Base-by-base conservation (phyloP, 495 filamentous ascomycete species). In the Penicillium bialowiezense region DNA sequence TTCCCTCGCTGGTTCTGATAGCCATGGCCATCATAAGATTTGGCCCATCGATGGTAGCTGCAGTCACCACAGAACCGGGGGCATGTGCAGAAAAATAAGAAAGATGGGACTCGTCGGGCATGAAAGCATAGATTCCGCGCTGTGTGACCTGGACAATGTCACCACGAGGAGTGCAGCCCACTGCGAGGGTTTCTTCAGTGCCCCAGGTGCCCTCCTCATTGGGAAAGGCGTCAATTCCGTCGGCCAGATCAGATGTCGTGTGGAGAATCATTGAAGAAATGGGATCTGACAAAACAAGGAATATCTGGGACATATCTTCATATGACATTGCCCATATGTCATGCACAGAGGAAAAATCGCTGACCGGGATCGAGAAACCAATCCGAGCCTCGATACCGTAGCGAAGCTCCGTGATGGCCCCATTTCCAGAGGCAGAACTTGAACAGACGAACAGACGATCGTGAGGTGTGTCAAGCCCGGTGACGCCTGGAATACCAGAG, bases 301-400 rank as follows among this genome's bases (percentile, higher is more conserved):
- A 68, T 2, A 68, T 58, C n/a, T 72, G 20, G 12, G 2, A 28
- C 19, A 9, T 3, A 26, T 26, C 23, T 26, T 8, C 23, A 10
- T 10, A 14, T 14, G 73, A 66, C 44, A 83, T 64, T 9, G 77
- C 73, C 50, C 85, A 71, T 31, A 88, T 66, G 9, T 67, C 65
- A 41, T 65, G 53, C 14, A 69, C 56, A 29, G 58, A 57, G 3
- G 62, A 62, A 0, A 73, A 39, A 18, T 68, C 66, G n/a, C 67
- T 69, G 19, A 73, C 40, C 7, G 76, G 72, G 26, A 84, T 69
- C 3, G 79, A 73, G 8, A 84, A 41, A 2, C 76, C 80, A 49
- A 86, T 81, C 41, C 74, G 77, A 12, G 86, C 89, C 55, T 87
- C 81, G 23, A 88, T 65, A 5, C 90, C 88, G 62, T 85, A 77